Evolutionary conservation across 2,329 filamentous ascomycete genomes (phyloP).

Genomic region (Aspergillus sp.): DNA sequence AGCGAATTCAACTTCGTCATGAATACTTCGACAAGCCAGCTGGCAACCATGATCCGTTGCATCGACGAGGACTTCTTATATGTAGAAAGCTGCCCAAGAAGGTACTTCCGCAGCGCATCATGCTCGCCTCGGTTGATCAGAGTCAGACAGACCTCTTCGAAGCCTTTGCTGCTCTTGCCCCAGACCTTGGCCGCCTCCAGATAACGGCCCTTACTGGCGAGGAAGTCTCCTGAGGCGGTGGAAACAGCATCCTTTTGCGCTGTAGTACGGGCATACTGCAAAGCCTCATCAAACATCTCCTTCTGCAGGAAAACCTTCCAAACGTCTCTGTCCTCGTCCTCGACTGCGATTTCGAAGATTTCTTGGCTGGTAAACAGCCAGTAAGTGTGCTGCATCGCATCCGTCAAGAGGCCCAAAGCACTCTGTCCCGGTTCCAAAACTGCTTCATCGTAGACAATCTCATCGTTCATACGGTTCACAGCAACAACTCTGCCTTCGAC

Average conservation of each 20-base stretch:
- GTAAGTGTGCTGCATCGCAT: slow-evolving; percentile 93
- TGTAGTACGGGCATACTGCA: slow-evolving; percentile 78
- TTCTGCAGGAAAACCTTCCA: slow-evolving; percentile 91
- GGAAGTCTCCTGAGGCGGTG: slow-evolving; percentile 84
- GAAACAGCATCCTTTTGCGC: slow-evolving; percentile 88
- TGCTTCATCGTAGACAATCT: slow-evolving; percentile 82
- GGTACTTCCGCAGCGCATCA: slow-evolving; percentile 86
- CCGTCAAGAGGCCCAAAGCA: slow-evolving; percentile 80
- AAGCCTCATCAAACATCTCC: slow-evolving; percentile 84
- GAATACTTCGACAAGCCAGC: slow-evolving; percentile 92
- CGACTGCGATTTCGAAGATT: slow-evolving; percentile 90
- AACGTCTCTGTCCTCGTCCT: slow-evolving; percentile 86
- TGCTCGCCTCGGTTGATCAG: slow-evolving; percentile 90
- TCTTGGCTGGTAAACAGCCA: slow-evolving; percentile 92
- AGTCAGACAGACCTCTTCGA: slow-evolving; percentile 89
- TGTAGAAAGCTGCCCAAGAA: slow-evolving; percentile 77
- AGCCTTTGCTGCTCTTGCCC: slow-evolving; percentile 93
- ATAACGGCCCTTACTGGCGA: slow-evolving; percentile 79
- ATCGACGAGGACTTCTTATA: slow-evolving; percentile 83
- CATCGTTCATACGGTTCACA: slow-evolving; percentile 82
- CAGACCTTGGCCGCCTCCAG: slow-evolving; percentile 86
- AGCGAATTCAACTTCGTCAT: slow-evolving; percentile 96
- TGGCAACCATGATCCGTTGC: slow-evolving; percentile 93
- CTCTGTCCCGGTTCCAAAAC: slow-evolving; percentile 79
- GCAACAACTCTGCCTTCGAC: slow-evolving; percentile 82